Percentiles rank a stretch among this genome's conserved stretches.
Evolutionary conservation across 495 filamentous ascomycete genomes (phyloP).

Genomic region (Neurospora tetraspora): DNA sequence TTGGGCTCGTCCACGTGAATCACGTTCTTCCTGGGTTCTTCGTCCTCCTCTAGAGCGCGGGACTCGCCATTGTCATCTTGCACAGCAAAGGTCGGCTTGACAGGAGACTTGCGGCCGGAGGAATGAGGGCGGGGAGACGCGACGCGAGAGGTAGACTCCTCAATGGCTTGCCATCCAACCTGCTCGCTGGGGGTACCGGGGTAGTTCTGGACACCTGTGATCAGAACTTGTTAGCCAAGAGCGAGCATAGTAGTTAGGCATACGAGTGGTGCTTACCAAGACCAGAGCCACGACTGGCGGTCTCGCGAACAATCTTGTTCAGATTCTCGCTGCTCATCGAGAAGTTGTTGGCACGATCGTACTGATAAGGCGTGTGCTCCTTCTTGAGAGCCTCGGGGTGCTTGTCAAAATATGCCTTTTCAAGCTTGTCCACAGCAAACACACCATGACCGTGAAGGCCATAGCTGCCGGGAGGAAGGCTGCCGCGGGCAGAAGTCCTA

Average conservation of each 20-base stretch:
- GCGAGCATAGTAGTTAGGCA: slow-evolving; percentile 3
- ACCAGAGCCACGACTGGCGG: slow-evolving; percentile 53
- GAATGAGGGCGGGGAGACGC: slow-evolving; percentile 52
- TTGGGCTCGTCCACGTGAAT: slow-evolving; percentile 73
- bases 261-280: slow-evolving; percentile 39
- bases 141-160: slow-evolving; percentile 66
- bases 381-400: slow-evolving; percentile 74
- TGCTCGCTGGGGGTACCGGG: slow-evolving; percentile 66
- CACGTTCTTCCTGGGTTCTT: slow-evolving; percentile 20
- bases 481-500: slow-evolving; percentile 36
- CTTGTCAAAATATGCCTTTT: slow-evolving; percentile 82
- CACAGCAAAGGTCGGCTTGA: slow-evolving; percentile 13
- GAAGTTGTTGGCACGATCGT: slow-evolving; percentile 64
- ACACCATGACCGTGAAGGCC: slow-evolving; percentile 78
- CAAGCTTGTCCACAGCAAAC: slow-evolving; percentile 59
- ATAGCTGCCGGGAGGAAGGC: slow-evolving; percentile 64
- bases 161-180: slow-evolving; percentile 68
- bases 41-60: slow-evolving; percentile 37
- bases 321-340: slow-evolving; percentile 86
- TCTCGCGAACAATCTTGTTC: slow-evolving; percentile 77
- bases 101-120: slow-evolving; percentile 22
- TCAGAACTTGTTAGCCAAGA: slow-evolving; percentile 19
- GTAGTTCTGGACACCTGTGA: slow-evolving; percentile 35
- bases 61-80: slow-evolving; percentile 11
- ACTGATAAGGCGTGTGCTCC: slow-evolving; percentile 41